Percentiles rank a stretch among this genome's conserved stretches.
phyloP scores from a whole-genome alignment of 2,329 filamentous ascomycete genomes.

The Fusarium bulbicola region DNA sequence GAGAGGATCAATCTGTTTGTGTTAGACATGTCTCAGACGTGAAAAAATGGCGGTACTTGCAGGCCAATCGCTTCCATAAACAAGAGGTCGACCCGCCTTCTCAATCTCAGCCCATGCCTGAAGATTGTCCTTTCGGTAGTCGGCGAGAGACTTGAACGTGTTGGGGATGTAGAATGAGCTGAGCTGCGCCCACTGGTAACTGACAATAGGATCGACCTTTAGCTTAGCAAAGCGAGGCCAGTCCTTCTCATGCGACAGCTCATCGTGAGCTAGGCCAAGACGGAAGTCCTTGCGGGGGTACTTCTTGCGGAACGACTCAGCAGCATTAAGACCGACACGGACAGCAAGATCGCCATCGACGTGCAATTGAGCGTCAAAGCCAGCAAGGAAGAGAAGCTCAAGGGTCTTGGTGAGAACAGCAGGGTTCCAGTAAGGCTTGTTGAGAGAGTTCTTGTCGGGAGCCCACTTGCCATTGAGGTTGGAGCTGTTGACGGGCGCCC shows the following conservation, averaged over 20 bases:
- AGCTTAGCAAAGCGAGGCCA: conserved; percentile 40
- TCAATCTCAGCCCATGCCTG: conserved; percentile 36
- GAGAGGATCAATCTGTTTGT: conserved; percentile 39
- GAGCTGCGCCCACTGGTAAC: conserved; percentile 43
- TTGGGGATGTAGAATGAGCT: conserved; percentile 39
- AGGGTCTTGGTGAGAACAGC: conserved; percentile 38
- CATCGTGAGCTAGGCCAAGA: conserved; percentile 40
- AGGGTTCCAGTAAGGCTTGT: conserved; percentile 37
- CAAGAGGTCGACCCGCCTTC: conserved; percentile 23
- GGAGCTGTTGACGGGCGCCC: conserved; percentile 31
- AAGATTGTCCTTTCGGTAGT: conserved; percentile 42
- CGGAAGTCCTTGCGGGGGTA: conserved; percentile 28
- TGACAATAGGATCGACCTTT: conserved; percentile 38
- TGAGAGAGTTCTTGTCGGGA: conserved; percentile 39
- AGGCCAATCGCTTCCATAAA: conserved; percentile 43
- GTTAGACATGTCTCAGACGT: neutral
- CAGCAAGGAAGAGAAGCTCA: conserved; percentile 32
- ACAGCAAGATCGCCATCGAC: conserved; percentile 41
- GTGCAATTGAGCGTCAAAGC: conserved; percentile 39
- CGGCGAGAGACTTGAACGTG: conserved; percentile 35
- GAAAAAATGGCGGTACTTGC: conserved; percentile 16
- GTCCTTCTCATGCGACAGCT: conserved; percentile 36
- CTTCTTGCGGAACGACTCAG: conserved; percentile 36
- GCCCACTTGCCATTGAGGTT: conserved; percentile 25
- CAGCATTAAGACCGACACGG: conserved; percentile 35